Conservation (phyloP, 495 filamentous ascomycete species). For the Penicillium dipodomyicola region DNA sequence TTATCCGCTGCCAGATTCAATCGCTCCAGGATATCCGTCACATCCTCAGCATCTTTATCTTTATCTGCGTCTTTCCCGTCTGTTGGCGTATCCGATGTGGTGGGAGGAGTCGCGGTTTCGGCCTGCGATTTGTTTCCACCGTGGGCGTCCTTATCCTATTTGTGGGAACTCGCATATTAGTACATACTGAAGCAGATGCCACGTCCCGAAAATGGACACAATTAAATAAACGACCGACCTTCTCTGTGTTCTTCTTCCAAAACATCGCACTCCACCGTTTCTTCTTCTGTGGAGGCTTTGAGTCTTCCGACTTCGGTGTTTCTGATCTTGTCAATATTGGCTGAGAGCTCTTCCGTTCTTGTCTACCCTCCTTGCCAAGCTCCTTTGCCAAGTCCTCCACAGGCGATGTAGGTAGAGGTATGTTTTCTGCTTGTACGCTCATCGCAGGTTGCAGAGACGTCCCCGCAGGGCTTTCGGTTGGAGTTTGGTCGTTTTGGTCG, state of each 20-base stretch:
- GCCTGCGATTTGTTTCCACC: constrained; percentile 3
- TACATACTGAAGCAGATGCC: background rate
- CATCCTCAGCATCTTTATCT: constrained; percentile 66
- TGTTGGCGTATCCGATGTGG: constrained; percentile 17
- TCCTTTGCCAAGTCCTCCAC: constrained; percentile 39
- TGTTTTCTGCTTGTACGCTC: constrained; percentile 30
- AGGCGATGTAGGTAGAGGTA: constrained; percentile 41
- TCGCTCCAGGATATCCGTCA: constrained; percentile 71
- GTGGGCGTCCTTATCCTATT: constrained; percentile 11
- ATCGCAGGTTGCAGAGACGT: constrained; percentile 10
- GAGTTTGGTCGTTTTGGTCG: constrained; percentile 6
- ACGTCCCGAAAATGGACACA: constrained; percentile 1
- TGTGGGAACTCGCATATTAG: constrained; percentile 2
- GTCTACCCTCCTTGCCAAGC: constrained; percentile 35
- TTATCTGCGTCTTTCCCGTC: constrained; percentile 44
- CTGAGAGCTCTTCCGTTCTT: constrained; percentile 25
- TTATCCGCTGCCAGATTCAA: constrained; percentile 76
- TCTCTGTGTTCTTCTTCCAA: constrained; percentile 41
- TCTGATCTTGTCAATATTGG: constrained; percentile 24
- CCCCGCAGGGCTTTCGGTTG: background rate
- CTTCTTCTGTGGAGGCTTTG: constrained; percentile 38
- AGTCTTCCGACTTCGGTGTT: constrained; percentile 6
- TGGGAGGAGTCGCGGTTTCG: constrained; percentile 10
- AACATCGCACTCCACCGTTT: constrained; percentile 46
- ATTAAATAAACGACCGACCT: constrained; percentile 24